Percentiles rank a stretch among this genome's conserved stretches.
These are phyloP conservation scores for Agaricus subrufescens DNA, from an alignment of 768 basidiomycete species.

Conservation along the genomic window DNA sequence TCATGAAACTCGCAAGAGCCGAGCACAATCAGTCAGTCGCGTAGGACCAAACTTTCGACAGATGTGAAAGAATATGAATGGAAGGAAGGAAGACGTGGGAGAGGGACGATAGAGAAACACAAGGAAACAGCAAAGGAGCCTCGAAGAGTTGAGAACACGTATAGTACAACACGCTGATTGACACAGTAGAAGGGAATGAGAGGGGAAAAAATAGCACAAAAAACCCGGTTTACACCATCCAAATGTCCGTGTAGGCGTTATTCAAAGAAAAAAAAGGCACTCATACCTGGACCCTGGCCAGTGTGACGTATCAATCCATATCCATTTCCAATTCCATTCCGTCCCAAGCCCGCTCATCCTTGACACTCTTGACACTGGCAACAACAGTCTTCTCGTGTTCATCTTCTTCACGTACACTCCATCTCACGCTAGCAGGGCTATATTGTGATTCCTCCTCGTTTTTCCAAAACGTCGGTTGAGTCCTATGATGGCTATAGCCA, in stretches of 20 bases:
- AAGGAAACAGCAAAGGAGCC: no score
- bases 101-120: no score
- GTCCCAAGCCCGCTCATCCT: constrained; percentile 46
- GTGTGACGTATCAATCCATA: constrained; percentile 50
- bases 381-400: constrained; percentile 33
- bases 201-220: no score
- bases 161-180: no score
- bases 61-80: no score
- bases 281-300: background rate
- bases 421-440: constrained; percentile 19
- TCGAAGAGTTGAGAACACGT: no score
- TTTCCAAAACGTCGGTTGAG: constrained; percentile 24
- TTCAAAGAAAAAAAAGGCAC: background rate
- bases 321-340: constrained; percentile 49
- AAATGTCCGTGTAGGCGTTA: background rate
- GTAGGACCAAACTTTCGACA: no score
- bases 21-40: no score
- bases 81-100: no score
- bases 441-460: constrained; percentile 30
- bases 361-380: constrained; percentile 8
- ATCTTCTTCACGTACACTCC: constrained; percentile 41
- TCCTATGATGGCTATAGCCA: constrained; percentile 14
- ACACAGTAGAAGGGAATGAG: no score
- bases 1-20: no score
- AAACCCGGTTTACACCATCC: no score